Percentiles rank a stretch among this genome's conserved stretches.
These are phyloP conservation scores for Syzygium aqueum DNA, from an alignment of 345 rosid species.

Conservation along the genomic window DNA sequence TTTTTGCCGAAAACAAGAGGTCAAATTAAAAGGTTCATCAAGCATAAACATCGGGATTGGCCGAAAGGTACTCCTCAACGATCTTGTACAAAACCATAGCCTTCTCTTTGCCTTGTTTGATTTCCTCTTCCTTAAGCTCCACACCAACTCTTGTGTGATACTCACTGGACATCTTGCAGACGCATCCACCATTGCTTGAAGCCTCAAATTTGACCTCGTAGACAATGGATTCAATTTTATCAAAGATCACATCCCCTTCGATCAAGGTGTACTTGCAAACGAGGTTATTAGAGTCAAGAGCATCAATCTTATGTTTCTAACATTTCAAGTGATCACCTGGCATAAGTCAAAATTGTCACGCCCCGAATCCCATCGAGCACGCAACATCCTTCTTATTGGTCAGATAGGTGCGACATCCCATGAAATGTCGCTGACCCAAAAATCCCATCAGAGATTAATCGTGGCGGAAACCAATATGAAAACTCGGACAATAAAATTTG, in stretches of 20 bases:
- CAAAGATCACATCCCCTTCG: background rate
- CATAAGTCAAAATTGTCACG: too few species aligned
- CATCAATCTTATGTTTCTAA: constrained; percentile 4
- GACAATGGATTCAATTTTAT: background rate
- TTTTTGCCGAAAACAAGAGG: background rate
- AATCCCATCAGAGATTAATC: too few species aligned
- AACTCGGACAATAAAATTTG: too few species aligned
- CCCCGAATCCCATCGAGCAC: too few species aligned
- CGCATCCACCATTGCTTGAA: background rate
- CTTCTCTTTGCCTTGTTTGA: constrained; percentile 3
- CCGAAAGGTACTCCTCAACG: constrained; percentile 3
- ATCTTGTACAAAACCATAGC: background rate
- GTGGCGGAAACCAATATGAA: too few species aligned
- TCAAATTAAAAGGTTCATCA: too few species aligned
- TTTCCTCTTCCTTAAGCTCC: constrained; percentile 5
- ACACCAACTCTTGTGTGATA: background rate
- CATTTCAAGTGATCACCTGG: background rate
- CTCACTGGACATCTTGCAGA: constrained; percentile 1
- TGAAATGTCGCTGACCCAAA: too few species aligned
- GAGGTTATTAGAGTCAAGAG: background rate
- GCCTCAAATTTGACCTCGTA: background rate
- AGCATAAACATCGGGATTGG: constrained; percentile 1
- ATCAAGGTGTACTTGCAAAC: background rate
- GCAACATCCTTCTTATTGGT: too few species aligned
- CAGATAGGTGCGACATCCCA: too few species aligned